These are phyloP conservation scores for Microdochium bolleyi DNA, from an alignment of 2,329 filamentous ascomycete genomes.

Conservation along the genomic window DNA sequence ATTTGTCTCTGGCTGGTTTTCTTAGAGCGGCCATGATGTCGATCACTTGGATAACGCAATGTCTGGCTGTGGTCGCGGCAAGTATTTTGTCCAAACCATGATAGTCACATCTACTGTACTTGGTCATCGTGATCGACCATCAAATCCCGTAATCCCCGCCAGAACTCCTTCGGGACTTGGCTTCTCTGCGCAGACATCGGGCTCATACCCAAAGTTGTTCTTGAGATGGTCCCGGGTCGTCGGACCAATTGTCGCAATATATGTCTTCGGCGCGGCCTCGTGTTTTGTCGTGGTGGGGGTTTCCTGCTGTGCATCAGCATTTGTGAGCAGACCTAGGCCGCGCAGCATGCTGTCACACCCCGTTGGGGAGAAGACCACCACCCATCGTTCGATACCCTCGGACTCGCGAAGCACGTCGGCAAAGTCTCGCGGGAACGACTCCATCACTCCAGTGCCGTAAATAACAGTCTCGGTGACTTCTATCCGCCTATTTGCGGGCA, in stretches of 20 bases:
- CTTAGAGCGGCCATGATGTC: too few species aligned
- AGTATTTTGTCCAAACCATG: too few species aligned
- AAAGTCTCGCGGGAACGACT: constrained; percentile 67
- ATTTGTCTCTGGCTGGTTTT: too few species aligned
- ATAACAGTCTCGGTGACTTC: constrained; percentile 72
- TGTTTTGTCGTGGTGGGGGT: constrained; percentile 1
- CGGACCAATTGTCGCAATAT: constrained; percentile 83
- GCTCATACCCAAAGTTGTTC: constrained; percentile 55
- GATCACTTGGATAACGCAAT: too few species aligned
- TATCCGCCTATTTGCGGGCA: constrained; percentile 46
- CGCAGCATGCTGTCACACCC: constrained; percentile 55
- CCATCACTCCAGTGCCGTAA: constrained; percentile 80
- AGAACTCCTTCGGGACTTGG: constrained; percentile 77
- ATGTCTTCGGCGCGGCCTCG: constrained; percentile 35
- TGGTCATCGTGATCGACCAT: background rate
- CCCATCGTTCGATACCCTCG: constrained; percentile 47
- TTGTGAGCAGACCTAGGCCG: constrained; percentile 42
- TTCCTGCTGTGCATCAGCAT: constrained; percentile 29
- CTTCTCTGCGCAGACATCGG: constrained; percentile 72
- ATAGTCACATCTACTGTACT: too few species aligned
- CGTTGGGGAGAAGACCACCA: constrained; percentile 66
- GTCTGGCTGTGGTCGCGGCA: too few species aligned
- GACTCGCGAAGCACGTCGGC: constrained; percentile 37
- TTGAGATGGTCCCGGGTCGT: constrained; percentile 75
- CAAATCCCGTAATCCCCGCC: constrained; percentile 53